These are phyloP conservation scores for Trametes cubensis DNA, from an alignment of 768 basidiomycete genomes.

Conservation along the genomic window DNA sequence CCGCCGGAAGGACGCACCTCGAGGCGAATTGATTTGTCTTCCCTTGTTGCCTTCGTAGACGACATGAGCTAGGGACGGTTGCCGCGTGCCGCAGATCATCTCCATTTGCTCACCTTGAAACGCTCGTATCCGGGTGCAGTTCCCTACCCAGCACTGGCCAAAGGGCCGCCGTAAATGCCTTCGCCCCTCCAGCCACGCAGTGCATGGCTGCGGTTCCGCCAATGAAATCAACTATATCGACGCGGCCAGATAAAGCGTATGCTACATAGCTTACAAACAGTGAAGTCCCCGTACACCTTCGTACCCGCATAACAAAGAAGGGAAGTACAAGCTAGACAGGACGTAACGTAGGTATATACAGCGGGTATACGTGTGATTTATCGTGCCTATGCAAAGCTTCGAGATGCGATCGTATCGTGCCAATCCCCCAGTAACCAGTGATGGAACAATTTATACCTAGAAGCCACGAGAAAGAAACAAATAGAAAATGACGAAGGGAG, in stretches of 20 bases:
- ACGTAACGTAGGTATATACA: slow-evolving; percentile 20
- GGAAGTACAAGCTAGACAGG: slow-evolving; percentile 1
- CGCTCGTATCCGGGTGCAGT: background rate
- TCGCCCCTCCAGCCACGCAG: background rate
- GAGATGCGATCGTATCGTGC: slow-evolving; percentile 11
- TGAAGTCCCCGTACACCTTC: slow-evolving; percentile 4
- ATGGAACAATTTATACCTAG: background rate
- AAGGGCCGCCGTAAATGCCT: background rate
- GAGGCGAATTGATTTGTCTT: slow-evolving; percentile 2
- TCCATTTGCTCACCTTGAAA: slow-evolving; percentile 2
- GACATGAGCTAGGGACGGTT: background rate
- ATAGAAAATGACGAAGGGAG: background rate
- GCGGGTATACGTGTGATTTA: slow-evolving; percentile 17
- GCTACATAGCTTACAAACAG: slow-evolving; percentile 19
- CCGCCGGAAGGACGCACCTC: background rate
- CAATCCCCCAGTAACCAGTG: background rate
- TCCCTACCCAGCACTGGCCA: background rate
- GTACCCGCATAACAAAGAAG: background rate
- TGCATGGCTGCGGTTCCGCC: background rate
- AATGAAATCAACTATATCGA: background rate
- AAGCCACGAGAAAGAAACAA: background rate
- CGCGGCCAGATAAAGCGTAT: slow-evolving; percentile 9
- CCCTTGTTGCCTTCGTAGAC: slow-evolving; percentile 1
- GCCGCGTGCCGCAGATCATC: slow-evolving; percentile 6
- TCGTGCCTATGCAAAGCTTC: slow-evolving; percentile 6